Base-by-base conservation (phyloP, 768 basidiomycete species). In the Hydnomerulius pinastri region DNA sequence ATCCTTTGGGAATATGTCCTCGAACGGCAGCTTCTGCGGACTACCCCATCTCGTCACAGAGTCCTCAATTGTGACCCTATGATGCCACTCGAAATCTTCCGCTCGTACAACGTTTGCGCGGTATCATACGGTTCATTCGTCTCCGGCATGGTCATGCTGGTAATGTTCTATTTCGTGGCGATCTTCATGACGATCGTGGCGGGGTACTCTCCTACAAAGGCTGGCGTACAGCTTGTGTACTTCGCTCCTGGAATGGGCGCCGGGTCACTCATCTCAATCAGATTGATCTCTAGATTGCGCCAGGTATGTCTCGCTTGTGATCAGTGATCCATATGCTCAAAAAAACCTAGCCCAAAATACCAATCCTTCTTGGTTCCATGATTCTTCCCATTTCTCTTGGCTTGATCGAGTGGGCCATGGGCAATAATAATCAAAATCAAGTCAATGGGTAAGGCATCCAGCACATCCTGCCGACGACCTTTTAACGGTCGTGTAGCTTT, bases 141-240 rank as follows among this genome's bases (percentile, higher is more conserved):
- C 2, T 58, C 57, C 15, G 75, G 75, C 4, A 73, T 76, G 71
- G 65, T 76, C 40, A 71, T 74, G 67, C 52, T 73, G 32, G 71
- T 73, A 47, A 67, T 70, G 63, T 74, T 77, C 61, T 76, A 76
- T 57, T 74, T 76, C 53, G 60, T 75, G 21, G 64, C 75, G 12
- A 74, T 75, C 55, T 77, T 77, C 65, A 68, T 74, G 64, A 65
- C 65, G 18, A 70, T 73, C 62, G 74, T 71, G n/a, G 50, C 53
- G n/a, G 71, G 69, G 9, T 50, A 60, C 33, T 60, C 64, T 13
- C 54, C 73, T 3, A 62, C 62, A 9, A 56, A 62, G 25, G 60
- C 70, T 12, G 75, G 73, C 23, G 61, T 67, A 12, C 75, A 75
- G 57, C 58, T 77, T 11, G 50, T 77, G 13, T 74, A 67, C 55